These are phyloP conservation scores for Eucalyptus cloeziana DNA, from an alignment of 345 rosid genomes.

Conservation along the genomic window DNA sequence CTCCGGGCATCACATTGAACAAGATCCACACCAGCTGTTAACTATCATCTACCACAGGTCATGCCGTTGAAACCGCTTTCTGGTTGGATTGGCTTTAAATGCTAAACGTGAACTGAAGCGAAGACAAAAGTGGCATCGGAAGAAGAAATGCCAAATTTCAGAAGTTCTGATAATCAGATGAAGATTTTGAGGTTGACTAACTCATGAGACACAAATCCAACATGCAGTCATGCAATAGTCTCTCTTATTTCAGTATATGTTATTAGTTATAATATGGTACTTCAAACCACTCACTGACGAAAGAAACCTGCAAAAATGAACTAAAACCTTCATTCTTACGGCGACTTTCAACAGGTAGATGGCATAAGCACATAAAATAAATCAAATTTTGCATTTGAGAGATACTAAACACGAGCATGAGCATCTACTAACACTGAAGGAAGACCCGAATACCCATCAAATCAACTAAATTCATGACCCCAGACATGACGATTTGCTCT, in stretches of 20 bases:
- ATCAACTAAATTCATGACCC: not conserved
- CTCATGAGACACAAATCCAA: not conserved
- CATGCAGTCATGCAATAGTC: not conserved
- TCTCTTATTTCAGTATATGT: not conserved
- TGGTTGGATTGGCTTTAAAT: not conserved
- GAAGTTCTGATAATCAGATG: not conserved
- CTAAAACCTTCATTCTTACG: not conserved
- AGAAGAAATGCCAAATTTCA: not conserved
- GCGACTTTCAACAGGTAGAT: not conserved
- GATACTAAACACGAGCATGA: not conserved
- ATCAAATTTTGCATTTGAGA: not conserved
- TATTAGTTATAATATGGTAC: not conserved
- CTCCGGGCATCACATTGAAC: not conserved
- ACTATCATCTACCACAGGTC: not conserved
- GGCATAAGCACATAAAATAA: not conserved
- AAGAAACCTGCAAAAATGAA: not conserved
- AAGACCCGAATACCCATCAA: not conserved
- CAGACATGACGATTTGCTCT: not conserved
- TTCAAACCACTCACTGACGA: not conserved
- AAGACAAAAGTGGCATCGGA: not conserved
- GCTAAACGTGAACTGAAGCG: not conserved
- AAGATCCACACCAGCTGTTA: not conserved
- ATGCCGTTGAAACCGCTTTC: not conserved
- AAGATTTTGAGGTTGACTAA: not conserved
- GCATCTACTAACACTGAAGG: not conserved